Evolutionary conservation across 2,329 filamentous ascomycete species (phyloP).

Genomic region (Beauveria rudraprayagi): DNA sequence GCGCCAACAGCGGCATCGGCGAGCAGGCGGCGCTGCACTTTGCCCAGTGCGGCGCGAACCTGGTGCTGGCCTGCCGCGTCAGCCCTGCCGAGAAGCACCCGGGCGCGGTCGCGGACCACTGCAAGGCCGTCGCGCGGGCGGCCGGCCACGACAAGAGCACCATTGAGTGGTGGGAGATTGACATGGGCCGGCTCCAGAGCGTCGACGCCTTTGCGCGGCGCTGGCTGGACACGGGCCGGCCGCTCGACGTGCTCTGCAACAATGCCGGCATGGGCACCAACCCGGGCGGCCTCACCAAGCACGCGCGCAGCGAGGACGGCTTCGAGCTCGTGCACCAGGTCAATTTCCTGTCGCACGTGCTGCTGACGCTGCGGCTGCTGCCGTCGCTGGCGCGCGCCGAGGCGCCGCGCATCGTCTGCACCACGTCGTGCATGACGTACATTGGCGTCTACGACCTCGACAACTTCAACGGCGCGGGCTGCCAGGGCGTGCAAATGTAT

Average conservation of each 20-base stretch:
- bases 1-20: conserved; percentile 20
- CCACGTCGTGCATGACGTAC: conserved; percentile 23
- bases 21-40: conserved; percentile 19
- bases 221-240: conserved; percentile 18
- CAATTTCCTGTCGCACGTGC: conserved; percentile 24
- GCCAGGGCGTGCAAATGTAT: conserved; percentile 16
- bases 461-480: conserved; percentile 19
- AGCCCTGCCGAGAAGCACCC: conserved; percentile 19
- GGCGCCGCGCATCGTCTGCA: conserved; percentile 22
- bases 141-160: conserved; percentile 12
- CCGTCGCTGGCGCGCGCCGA: conserved; percentile 19
- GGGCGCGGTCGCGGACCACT: conserved; percentile 17
- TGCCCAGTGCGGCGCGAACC: conserved; percentile 20
- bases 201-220: conserved; percentile 20
- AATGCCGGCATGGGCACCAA: conserved; percentile 21
- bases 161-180: conserved; percentile 22
- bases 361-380: conserved; percentile 21
- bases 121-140: conserved; percentile 10
- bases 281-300: conserved; percentile 11
- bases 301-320: conserved; percentile 19
- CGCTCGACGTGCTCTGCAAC: conserved; percentile 23
- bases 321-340: conserved; percentile 25
- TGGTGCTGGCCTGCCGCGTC: conserved; percentile 20
- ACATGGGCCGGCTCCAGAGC: conserved; percentile 18
- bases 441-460: conserved; percentile 19